Evolutionary conservation across 495 filamentous ascomycete species (phyloP), one percentile per base, ranked within the genome.

Genomic region (Aspergillus indologenus): DNA sequence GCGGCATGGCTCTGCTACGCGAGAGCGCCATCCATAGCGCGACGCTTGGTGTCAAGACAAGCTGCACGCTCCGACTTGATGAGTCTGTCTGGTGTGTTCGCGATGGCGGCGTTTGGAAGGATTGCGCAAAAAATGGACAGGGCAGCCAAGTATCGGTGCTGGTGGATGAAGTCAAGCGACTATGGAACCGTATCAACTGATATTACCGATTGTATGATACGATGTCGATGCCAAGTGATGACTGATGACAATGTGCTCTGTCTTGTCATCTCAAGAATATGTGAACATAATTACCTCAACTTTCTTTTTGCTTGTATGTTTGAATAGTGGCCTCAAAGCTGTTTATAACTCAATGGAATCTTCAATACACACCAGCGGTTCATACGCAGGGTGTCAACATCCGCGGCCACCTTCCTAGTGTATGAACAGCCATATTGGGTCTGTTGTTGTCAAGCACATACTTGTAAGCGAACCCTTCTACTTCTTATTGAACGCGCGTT

Each of bases 31-130:
- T 82, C 54, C 82, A 87, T 57, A 89, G 83, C 58, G 72, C 79
- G 9, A 71, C 84, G 4, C 84, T 88, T 24, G 86, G 85, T 14
- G 88, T 94, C 7, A 88, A 76, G 24, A 92, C 82, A 65, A 95
- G 90, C 73, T 98, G 94, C 71, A 98, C 94, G 0, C 85, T 97
- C 11, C 81, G 94, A 22, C 72, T 98, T 22, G 81, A 91, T 64
- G 80, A 90, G 19, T 69, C 90, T 61, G 77, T 87, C 50, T 90
- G 93, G 81, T 98, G 94, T 73, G 79, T 98, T 54, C 80, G 87
- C 49, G 94, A 98, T 71, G 82, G 75, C 42, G 90, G 87, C 3
- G 64, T 85, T 63, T 98, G 92, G 91, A 88, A 80, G 53, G 83
- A 92, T 49, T 98, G 94, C 68, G 81, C 81, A 1, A 56, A 71